These are phyloP conservation scores for Sisymbrium irio DNA, from an alignment of 345 rosid species.

Conservation along the genomic window DNA sequence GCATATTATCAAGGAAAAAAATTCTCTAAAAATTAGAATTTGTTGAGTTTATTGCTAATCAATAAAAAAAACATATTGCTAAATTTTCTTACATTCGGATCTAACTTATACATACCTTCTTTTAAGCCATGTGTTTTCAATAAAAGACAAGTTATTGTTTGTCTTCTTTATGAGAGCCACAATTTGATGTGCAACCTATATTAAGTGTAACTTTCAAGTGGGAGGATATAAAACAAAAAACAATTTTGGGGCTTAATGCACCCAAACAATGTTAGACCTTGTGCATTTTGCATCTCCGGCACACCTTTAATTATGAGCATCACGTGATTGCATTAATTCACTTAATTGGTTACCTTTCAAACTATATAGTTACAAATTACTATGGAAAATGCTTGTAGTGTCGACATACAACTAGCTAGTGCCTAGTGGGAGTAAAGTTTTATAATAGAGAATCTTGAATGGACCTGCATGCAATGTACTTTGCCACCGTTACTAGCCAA, in stretches of 20 bases:
- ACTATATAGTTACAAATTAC: slow-evolving; percentile 1
- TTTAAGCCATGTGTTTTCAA: no score
- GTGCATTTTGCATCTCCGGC: neutral
- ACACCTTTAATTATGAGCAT: neutral
- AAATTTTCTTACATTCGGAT: no score
- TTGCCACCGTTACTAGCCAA: slow-evolving; percentile 38
- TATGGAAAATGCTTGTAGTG: neutral
- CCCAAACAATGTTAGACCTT: neutral
- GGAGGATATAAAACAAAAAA: neutral
- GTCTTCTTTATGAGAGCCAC: neutral
- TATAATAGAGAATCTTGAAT: neutral
- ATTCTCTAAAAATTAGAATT: neutral
- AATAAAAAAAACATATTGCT: neutral
- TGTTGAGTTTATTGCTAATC: neutral
- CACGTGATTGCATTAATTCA: slow-evolving; percentile 6
- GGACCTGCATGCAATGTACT: slow-evolving; percentile 37
- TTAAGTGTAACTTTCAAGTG: neutral
- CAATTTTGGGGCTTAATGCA: neutral
- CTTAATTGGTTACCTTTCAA: slow-evolving; percentile 8
- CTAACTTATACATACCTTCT: no score
- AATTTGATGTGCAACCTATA: neutral
- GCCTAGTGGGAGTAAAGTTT: neutral
- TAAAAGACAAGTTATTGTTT: neutral
- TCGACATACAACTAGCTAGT: neutral
- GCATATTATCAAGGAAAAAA: neutral